Evolutionary conservation across 2,329 filamentous ascomycete species (phyloP).

Genomic region (Talaromyces funiculosus): DNA sequence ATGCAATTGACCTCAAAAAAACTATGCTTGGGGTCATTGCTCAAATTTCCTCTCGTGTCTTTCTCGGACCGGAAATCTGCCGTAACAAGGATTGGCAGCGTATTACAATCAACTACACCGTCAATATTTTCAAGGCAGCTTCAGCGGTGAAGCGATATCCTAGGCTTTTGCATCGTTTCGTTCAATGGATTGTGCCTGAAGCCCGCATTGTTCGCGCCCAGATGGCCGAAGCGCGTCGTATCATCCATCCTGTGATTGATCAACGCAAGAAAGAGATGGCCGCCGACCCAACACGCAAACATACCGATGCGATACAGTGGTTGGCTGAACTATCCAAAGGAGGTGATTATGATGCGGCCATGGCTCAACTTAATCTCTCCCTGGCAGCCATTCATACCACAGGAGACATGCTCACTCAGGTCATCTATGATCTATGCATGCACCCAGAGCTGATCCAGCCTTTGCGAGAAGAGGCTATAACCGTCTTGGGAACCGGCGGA

Average conservation of each 20-base stretch:
- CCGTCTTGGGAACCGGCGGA: neutral
- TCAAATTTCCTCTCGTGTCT: conserved; percentile 15
- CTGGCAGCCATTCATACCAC: conserved; percentile 17
- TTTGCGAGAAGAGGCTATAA: conserved; percentile 7
- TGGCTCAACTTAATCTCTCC: conserved; percentile 17
- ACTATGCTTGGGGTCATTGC: conserved; percentile 14
- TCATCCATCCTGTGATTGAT: conserved; percentile 22
- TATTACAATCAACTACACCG: conserved; percentile 14
- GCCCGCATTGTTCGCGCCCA: conserved; percentile 29
- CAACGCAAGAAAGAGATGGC: conserved; percentile 6
- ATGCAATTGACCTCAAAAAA: conserved; percentile 6
- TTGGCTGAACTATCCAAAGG: conserved; percentile 15
- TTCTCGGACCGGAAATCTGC: conserved; percentile 17
- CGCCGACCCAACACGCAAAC: neutral
- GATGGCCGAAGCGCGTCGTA: conserved; percentile 30
- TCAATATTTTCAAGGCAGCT: conserved; percentile 15
- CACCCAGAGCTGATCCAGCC: conserved; percentile 10
- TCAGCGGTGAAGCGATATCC: conserved; percentile 37
- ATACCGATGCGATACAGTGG: conserved; percentile 18
- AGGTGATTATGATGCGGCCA: conserved; percentile 14
- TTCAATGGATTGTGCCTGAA: conserved; percentile 38
- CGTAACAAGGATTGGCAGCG: conserved; percentile 15
- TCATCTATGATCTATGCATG: conserved; percentile 8
- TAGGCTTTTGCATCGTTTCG: conserved; percentile 31
- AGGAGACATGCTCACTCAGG: conserved; percentile 11